Base-by-base conservation (phyloP, 2,329 filamentous ascomycete genomes). In the Aspergillus arachidicola region DNA sequence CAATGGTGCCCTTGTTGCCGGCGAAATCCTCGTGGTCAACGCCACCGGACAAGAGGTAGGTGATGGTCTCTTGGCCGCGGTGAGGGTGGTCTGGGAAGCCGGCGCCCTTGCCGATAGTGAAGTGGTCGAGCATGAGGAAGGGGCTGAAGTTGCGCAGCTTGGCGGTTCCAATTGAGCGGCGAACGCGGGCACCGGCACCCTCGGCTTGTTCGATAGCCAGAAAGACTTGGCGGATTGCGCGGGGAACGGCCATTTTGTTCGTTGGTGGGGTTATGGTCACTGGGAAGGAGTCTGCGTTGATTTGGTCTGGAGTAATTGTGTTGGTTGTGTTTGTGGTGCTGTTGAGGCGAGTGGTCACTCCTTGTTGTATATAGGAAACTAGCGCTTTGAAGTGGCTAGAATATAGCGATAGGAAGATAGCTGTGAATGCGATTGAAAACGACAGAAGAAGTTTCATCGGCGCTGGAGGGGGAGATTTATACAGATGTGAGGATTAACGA, bases 91-190 rank as follows among this genome's bases (percentile, higher is more conserved):
- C 94, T 0, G 94, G 93, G 76, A 97, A 97, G 0, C 94, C 94
- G 11, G 93, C 91, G 63, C 91, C 92, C 1, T 89, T 88, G 59
- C 87, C 86, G 71, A 95, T 87, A 60, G 84, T 87, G 82, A 97
- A 97, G 81, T 97, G 92, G 76, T 98, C 94, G 54, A 97, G 91
- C 93, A 98, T 97, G 51, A 97, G 85, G 80, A 98, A 97, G 0
- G 94, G 95, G 16, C 89, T 92, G 78, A 98, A 90, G 82, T 96
- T 93, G 73, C 89, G 88, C 26, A 98, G 85, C 68, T 91, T 85
- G 6, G 91, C 85, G 1, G 93, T 96, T 69, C 94, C 94, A 68
- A 98, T 91, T 48, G 91, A 94, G 63, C 94, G 89, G 66, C 94
- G 88, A 16, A 98, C 94, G 66, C 89, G 86, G 6, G 94, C 94